Conservation (phyloP, 306 rosid species). For the Cicer judaicum region DNA sequence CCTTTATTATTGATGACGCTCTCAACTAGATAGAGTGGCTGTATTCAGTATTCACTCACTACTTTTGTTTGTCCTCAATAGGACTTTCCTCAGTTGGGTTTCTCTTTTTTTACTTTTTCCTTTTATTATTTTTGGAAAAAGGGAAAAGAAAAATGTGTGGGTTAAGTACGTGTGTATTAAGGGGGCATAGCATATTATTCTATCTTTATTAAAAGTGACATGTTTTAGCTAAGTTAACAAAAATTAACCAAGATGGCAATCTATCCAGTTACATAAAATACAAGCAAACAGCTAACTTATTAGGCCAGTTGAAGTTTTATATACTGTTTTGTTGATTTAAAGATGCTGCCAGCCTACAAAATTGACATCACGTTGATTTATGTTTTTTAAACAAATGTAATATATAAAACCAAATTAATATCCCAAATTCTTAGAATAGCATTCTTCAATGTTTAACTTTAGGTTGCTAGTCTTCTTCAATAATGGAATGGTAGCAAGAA, state of each 20-base stretch:
- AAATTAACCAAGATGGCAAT: conserved; percentile 24
- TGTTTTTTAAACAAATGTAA: conserved; percentile 23
- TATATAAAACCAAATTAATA: conserved; percentile 2
- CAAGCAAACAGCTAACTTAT: conserved; percentile 12
- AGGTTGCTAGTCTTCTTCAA: conserved; percentile 32
- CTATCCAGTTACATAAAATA: conserved; percentile 20
- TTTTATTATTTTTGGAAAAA: conserved; percentile 10
- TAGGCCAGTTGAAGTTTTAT: conserved; percentile 3
- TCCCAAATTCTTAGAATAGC: neutral
- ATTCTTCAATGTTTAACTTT: conserved; percentile 14
- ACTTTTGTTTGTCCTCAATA: conserved; percentile 31
- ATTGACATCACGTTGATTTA: conserved; percentile 15
- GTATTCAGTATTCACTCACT: conserved; percentile 22
- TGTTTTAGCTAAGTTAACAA: conserved; percentile 6
- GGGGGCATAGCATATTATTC: conserved; percentile 12
- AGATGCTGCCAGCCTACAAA: neutral
- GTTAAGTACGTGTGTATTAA: conserved; percentile 21
- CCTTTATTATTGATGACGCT: conserved; percentile 48
- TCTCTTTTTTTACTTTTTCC: neutral
- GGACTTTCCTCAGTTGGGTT: conserved; percentile 7
- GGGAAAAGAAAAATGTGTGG: neutral
- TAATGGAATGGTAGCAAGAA: conserved; percentile 15
- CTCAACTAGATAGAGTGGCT: conserved; percentile 28
- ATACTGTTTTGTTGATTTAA: conserved; percentile 9
- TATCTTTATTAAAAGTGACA: conserved; percentile 30